A percentile compares a stretch with the other conserved stretches of the same genome.
phyloP scores from a whole-genome alignment of 2,329 filamentous ascomycete genomes.

The Claviceps pazoutovae region DNA sequence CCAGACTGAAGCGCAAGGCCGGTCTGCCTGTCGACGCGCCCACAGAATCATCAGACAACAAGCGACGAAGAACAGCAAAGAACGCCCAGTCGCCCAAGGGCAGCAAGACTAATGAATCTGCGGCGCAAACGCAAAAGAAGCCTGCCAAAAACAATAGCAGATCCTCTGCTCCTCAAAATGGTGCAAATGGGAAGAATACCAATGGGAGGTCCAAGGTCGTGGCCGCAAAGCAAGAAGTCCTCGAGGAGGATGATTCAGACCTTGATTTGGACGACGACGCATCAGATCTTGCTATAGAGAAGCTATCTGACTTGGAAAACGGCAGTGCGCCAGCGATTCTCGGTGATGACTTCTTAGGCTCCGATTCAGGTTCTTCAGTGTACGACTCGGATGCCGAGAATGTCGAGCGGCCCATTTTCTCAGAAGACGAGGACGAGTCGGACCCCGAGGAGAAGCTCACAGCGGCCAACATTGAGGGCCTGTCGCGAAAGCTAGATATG shows the following conservation, averaged over 20 bases:
- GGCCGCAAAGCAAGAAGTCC: slow-evolving; percentile 7
- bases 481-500: slow-evolving; percentile 73
- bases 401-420: slow-evolving; percentile 58
- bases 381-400: slow-evolving; percentile 57
- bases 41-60: slow-evolving; percentile 27
- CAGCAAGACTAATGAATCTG: slow-evolving; percentile 5
- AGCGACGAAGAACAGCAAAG: slow-evolving; percentile 10
- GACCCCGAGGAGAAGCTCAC: slow-evolving; percentile 84
- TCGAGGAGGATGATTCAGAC: slow-evolving; percentile 17
- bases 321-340: slow-evolving; percentile 23
- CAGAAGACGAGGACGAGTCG: slow-evolving; percentile 82
- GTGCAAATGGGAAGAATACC: slow-evolving; percentile 9
- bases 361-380: slow-evolving; percentile 42
- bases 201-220: slow-evolving; percentile 17
- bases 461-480: slow-evolving; percentile 86
- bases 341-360: slow-evolving; percentile 46
- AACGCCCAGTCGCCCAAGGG: slow-evolving; percentile 12
- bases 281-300: slow-evolving; percentile 30
- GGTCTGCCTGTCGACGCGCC: slow-evolving; percentile 49
- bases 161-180: slow-evolving; percentile 4
- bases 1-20: slow-evolving; percentile 74
- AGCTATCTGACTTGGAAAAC: slow-evolving; percentile 27
- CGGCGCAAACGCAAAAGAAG: slow-evolving; percentile 11
- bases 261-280: slow-evolving; percentile 31
- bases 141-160: slow-evolving; percentile 13